Base-by-base conservation (phyloP, 257 asterid species). In the Nicotiana otophora region DNA sequence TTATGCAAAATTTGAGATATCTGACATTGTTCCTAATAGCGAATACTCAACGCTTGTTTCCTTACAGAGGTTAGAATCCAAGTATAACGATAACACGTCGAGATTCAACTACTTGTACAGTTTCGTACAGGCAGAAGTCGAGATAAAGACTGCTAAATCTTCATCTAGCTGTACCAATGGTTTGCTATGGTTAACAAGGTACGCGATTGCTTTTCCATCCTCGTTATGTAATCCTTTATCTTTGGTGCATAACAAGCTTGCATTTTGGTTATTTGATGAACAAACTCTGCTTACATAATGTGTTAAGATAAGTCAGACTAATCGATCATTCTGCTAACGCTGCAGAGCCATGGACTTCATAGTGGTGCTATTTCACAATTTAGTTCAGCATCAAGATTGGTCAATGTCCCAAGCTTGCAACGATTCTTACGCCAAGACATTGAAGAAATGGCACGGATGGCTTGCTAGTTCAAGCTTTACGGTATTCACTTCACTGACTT, bases 401-500 rank as follows among this genome's bases (percentile, higher is more conserved):
- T 85, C 95, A 10, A 87, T 92, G 89, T 88, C 91, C 3, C 96
- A 93, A 83, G 96, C 92, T 51, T 93, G 91, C 78, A 87, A 83
- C 8, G 97, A 93, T 80, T 89, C 98, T 7, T 94, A 94, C 86
- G 57, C 90, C 88, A 94, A 94, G 84, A 93, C 97, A 17, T 84
- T 94, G 91, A 94, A 93, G 86, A 92, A 92, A 84, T 94, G 94
- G 93, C 98, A 94, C 51, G 98, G 98, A 20, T 93, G 98, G 98
- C 88, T 93, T 2, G 96, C 97, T 42, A 88, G 91, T 83, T 93
- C 98, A 33, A 93, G 95, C 80, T 94, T 94, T 69, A 53, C 87
- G 90, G 98, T 94, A 89, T 57, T 26, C 33, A 34, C 23, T 34
- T 58, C 65, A 77, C 72, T 34, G 75, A 26, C 17, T 74, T 61